Evolutionary conservation across 2,329 filamentous ascomycete genomes (phyloP), one percentile per base, ranked within the genome.

Genomic region (Huntiella decipiens): DNA sequence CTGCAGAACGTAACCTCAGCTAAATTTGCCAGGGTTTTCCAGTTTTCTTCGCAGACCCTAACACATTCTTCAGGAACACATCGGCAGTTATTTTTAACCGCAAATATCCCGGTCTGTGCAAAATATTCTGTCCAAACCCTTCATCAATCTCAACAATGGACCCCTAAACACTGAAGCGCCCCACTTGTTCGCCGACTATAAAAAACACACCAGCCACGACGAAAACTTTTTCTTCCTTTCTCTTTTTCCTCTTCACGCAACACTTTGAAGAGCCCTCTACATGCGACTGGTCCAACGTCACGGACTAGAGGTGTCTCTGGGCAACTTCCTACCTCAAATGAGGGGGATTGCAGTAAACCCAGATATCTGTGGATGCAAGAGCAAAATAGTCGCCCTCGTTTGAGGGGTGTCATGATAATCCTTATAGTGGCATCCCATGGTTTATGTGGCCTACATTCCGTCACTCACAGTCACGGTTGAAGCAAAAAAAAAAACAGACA

Each of bases 371-470:
- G 47, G 41, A 46, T 63, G 61, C 61, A 51, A 63, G 60, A 63
- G 55, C 7, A 58, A 61, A 48, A 19, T 38, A 39, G 34, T 50
- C 60, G 61, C 61, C 59, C 60, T 62, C 54, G 61, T 63, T 63
- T 63, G 63, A 66, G 62, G 63, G 63, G 61, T 59, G 58, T 53
- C 59, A 59, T 57, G 55, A 54, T 56, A 51, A 52, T 46, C 49
- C 54, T 54, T 56, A 57, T 64, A 60, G 57, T 58, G 58, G 60
- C 60, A 58, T 60, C 63, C 62, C 53, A 66, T 66, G 63, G 62
- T 63, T 61, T 54, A 56, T 47, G 59, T 59, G 62, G 63, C 40
- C 61, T 53, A 65, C 62, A 65, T 61, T 28, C 22, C 22, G 22
- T 28, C 22, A 28, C 22, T 28, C 22, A 28, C 22, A 28, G 22